Evolutionary conservation across 2,329 filamentous ascomycete genomes (phyloP), one percentile per base, ranked within the genome.

Genomic region (Aspergillus floridensis): DNA sequence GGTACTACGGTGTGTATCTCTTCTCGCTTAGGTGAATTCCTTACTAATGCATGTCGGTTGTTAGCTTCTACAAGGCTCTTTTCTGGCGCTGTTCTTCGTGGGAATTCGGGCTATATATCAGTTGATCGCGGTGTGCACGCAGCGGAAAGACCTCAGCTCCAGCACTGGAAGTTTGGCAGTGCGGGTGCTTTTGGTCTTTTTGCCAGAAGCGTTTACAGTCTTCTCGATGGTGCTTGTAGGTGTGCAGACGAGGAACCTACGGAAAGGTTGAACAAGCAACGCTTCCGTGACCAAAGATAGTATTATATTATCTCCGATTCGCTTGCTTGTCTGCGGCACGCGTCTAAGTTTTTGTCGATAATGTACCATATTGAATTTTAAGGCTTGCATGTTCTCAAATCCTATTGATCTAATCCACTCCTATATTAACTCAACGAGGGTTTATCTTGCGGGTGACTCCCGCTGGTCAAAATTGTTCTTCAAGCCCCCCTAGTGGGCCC

Each of bases 81-180:
- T 59, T 3, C 26, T 56, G 31, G 46, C 56, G 21, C 63, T 73
- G 0, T 44, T 66, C 1, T 67, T 69, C 16, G 49, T 66, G 12
- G 67, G 70, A 1, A 60, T 74, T 24, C 62, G 71, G 0, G 62
- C 71, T 6, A 55, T 71, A 12, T 71, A 71, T 46, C 64, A 60
- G 14, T 59, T 68, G 7, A 54, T 67, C 19, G 59, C 66, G 8
- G 60, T 68, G 5, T 60, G 59, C 48, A 65, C 66, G 2, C 63
- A 68, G 44, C 53, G 59, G 6, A 35, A 52, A 11, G 53, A 53
- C 12, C 58, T 72, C 1, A 73, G 65, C 48, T 62, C 68, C 0
- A 57, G 63, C 0, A 67, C 60, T 12, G 70, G 69, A 7, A 57
- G 59, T 3, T 31, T 67, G 0, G 65, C 66, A 3, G 55, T 71